Conservation (phyloP, 106 monocot genomes). For the Dendrobium officinale region DNA sequence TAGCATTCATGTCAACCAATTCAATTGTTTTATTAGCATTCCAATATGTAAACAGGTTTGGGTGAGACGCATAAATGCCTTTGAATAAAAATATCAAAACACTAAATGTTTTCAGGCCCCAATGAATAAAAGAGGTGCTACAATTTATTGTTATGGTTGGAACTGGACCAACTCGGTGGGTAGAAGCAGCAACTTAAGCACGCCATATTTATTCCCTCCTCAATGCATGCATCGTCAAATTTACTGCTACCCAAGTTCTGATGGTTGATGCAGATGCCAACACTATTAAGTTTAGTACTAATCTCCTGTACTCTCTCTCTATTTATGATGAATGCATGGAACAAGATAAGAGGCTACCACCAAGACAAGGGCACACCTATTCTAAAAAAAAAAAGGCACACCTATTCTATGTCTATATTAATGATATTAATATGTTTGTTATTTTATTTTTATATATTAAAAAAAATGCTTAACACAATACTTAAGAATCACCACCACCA, state of each 20-base stretch:
- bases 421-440: too few species aligned
- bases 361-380: too few species aligned
- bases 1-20: neutral
- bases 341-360: too few species aligned
- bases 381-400: too few species aligned
- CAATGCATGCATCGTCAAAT: neutral
- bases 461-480: too few species aligned
- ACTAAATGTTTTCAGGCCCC: neutral
- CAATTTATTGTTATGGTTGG: slow-evolving; percentile 4
- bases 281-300: too few species aligned
- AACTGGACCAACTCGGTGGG: neutral
- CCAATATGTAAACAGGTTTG: neutral
- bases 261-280: neutral
- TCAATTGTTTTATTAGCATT: neutral
- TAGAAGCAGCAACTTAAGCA: neutral
- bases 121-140: neutral
- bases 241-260: neutral
- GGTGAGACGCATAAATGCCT: neutral
- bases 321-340: too few species aligned
- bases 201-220: neutral
- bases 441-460: too few species aligned
- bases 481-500: too few species aligned
- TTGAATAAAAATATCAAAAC: neutral
- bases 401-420: too few species aligned
- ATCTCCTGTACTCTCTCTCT: too few species aligned